These are phyloP conservation scores for Emericellopsis terricola DNA, from an alignment of 495 filamentous ascomycete genomes.

Conservation along the genomic window DNA sequence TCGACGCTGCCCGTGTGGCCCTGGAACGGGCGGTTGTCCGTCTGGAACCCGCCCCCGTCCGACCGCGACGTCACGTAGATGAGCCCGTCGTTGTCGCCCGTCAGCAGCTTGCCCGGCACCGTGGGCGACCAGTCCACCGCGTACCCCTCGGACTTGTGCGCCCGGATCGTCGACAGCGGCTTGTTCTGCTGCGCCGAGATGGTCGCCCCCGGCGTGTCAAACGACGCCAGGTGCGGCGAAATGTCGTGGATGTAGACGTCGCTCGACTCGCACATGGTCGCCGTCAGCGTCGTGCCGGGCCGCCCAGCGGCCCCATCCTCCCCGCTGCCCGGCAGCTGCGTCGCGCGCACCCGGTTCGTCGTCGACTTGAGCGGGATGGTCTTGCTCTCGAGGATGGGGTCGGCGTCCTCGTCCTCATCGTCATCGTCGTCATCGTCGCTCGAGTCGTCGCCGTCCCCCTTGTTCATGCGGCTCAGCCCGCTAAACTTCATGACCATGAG, in stretches of 20 bases:
- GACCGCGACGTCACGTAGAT: conserved; percentile 78
- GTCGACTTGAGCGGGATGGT: conserved; percentile 69
- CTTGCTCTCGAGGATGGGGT: conserved; percentile 87
- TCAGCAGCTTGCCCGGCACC: conserved; percentile 55
- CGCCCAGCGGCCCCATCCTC: conserved; percentile 50
- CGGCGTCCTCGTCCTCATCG: conserved; percentile 60
- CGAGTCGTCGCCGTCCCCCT: conserved; percentile 36
- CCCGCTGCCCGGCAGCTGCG: conserved; percentile 53
- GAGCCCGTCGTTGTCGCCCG: conserved; percentile 75
- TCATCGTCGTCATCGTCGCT: conserved; percentile 61
- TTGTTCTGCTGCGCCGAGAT: conserved; percentile 70
- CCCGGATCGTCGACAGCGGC: conserved; percentile 66
- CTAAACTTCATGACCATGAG: conserved; percentile 92
- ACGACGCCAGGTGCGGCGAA: conserved; percentile 65
- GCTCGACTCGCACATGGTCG: conserved; percentile 76
- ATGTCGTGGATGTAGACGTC: conserved; percentile 88
- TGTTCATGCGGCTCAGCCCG: conserved; percentile 70
- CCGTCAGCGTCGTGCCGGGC: conserved; percentile 64
- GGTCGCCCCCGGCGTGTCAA: conserved; percentile 70
- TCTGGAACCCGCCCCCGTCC: conserved; percentile 74
- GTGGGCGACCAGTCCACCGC: conserved; percentile 85
- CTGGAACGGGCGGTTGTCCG: conserved; percentile 58
- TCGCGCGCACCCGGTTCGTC: conserved; percentile 79
- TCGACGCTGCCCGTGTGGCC: conserved; percentile 78
- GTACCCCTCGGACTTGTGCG: conserved; percentile 88